phyloP scores from a whole-genome alignment of 306 rosid species.

The Carpinus fangiana region DNA sequence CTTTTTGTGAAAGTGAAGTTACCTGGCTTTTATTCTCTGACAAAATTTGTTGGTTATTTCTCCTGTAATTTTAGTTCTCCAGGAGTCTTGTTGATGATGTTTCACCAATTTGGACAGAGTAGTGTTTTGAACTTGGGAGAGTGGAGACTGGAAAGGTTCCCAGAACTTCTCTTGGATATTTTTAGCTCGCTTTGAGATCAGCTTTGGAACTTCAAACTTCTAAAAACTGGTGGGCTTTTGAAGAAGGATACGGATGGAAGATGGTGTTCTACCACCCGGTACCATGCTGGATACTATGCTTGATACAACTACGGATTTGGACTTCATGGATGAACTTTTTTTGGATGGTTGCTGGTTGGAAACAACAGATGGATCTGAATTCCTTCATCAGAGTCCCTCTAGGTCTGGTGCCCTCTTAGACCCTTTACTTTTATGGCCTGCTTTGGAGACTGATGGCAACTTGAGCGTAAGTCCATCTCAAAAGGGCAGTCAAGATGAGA shows the following conservation, averaged over 20 bases:
- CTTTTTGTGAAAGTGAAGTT: constrained; percentile 1
- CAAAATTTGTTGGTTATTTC: constrained; percentile 3
- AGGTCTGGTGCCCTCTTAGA: constrained; percentile 52
- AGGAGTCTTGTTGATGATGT: constrained; percentile 22
- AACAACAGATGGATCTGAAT: constrained; percentile 66
- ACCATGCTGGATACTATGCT: constrained; percentile 57
- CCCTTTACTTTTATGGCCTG: constrained; percentile 61
- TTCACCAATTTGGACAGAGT: constrained; percentile 31
- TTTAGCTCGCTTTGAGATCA: constrained; percentile 23
- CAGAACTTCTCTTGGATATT: constrained; percentile 5
- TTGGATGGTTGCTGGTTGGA: constrained; percentile 87
- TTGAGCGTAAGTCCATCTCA: constrained; percentile 27
- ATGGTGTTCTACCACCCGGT: constrained; percentile 54
- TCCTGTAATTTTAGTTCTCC: background rate
- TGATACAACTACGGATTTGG: constrained; percentile 67
- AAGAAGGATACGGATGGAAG: constrained; percentile 53
- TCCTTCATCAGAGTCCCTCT: constrained; percentile 50
- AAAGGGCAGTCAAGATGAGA: constrained; percentile 36
- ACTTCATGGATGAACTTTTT: constrained; percentile 80
- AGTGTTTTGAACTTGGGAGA: constrained; percentile 26
- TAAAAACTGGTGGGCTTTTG: constrained; percentile 14
- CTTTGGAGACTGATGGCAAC: constrained; percentile 36
- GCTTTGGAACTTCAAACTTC: constrained; percentile 26
- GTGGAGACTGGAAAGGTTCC: constrained; percentile 22
- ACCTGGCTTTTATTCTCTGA: constrained; percentile 6